phyloP scores from a whole-genome alignment of 805 yeast species.

The Groenewaldozyma tartarivorans region DNA sequence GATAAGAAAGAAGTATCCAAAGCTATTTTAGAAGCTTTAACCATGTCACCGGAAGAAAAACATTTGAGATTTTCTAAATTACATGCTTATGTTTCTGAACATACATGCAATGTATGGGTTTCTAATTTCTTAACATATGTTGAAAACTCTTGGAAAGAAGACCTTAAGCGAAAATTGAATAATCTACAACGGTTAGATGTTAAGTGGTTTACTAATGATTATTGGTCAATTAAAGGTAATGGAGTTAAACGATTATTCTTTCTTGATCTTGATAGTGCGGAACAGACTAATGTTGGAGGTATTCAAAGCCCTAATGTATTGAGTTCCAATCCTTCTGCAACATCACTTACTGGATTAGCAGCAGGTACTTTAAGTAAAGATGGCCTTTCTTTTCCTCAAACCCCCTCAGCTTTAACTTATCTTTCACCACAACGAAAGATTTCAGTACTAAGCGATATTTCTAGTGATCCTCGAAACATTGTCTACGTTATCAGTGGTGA shows the following conservation, averaged over 20 bases:
- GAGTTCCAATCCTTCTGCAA: not conserved
- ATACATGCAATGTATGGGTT: conserved; percentile 75
- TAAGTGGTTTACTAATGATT: conserved; percentile 29
- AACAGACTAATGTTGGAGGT: conserved; percentile 1
- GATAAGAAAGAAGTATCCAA: conserved; percentile 57
- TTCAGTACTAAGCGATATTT: conserved; percentile 48
- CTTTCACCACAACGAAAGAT: conserved; percentile 52
- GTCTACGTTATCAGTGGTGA: conserved; percentile 66
- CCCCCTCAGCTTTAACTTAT: conserved; percentile 28
- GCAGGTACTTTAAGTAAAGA: not conserved
- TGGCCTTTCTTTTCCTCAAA: not conserved
- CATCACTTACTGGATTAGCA: not conserved
- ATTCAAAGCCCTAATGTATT: not conserved
- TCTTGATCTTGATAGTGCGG: conserved; percentile 40
- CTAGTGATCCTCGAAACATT: conserved; percentile 46
- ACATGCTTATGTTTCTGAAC: conserved; percentile 46
- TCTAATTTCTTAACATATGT: conserved; percentile 44
- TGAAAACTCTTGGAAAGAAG: conserved; percentile 41
- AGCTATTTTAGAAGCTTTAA: conserved; percentile 54
- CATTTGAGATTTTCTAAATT: conserved; percentile 51
- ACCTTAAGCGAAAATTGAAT: conserved; percentile 32
- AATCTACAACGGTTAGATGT: conserved; percentile 26
- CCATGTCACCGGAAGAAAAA: conserved; percentile 51
- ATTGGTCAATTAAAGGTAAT: conserved; percentile 16
- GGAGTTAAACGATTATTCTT: conserved; percentile 36